Evolutionary conservation across 108 stramenopile genomes (phyloP), one percentile per base, ranked within the genome.

Genomic region (Skeletonema menzelii): DNA sequence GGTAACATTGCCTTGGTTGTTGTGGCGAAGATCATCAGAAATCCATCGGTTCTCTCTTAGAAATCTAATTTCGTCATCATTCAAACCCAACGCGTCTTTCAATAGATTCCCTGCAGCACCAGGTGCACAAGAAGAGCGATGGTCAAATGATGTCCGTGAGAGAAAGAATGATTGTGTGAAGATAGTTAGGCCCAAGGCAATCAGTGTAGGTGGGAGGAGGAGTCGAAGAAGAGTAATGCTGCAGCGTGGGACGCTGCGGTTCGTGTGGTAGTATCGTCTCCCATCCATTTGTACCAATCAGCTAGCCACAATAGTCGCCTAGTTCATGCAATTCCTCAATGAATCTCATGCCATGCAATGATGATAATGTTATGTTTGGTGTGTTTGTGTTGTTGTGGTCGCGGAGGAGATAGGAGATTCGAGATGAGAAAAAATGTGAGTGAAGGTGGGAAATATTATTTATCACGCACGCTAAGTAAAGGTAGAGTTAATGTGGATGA

Each of bases 91-190:
- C 0, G 58, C 47, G 19, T 13, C 17, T 27, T 47, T 26, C 27
- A 78, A 46, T 15, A 73, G 12, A 19, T 38, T 26, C 26, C 47
- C 59, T 8, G 63, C 63, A 27, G 70, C 56, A 17, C 61, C 70
- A 31, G 42, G 1, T n/a, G 37, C 57, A 49, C 87, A 90, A 5
- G 73, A 46, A 27, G 82, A 85, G 5, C 75, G 73, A 15, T 75
- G 34, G 11, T 67, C 62, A 60, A 90, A 76, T 27, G 88, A 84
- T 31, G 83, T 75, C 17, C 91, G 72, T 17, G 89, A 89, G 27
- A 92, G 84, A 58, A 92, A 90, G 75, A 90, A 92, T 6, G 89
- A 89, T 60, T 58, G 49, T 40, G 66, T 76, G 80, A 84, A 86
- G 26, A 73, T 65, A 13, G 76, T 46, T 7, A 86, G 65, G 6